A percentile compares a stretch with the other conserved stretches of the same genome.
Conservation (phyloP, 306 rosid species). For the Castanea mollissima region DNA sequence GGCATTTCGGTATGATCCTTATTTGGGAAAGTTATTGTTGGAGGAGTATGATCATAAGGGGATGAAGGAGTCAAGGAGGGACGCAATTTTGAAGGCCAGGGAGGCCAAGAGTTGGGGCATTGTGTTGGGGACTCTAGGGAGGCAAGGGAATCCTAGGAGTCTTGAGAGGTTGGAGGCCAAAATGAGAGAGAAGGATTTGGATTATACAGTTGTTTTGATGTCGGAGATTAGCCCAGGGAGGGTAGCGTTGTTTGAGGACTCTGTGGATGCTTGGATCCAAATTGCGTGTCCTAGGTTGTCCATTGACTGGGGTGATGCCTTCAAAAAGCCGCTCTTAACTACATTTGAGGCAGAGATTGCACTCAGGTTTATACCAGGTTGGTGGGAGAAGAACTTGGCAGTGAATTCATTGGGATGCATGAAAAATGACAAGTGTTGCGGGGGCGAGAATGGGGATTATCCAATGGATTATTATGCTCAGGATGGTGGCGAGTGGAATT, state of each 20-base stretch:
- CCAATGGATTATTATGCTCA: constrained; percentile 95
- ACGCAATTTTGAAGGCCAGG: constrained; percentile 61
- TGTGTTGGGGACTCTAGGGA: constrained; percentile 61
- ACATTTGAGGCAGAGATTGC: constrained; percentile 90
- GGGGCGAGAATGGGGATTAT: constrained; percentile 51
- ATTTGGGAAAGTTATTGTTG: constrained; percentile 70
- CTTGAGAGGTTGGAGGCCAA: constrained; percentile 71
- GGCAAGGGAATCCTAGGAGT: constrained; percentile 94
- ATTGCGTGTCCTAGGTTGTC: constrained; percentile 91
- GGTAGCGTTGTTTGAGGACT: constrained; percentile 66
- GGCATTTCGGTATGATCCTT: constrained; percentile 83
- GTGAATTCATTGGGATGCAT: constrained; percentile 29
- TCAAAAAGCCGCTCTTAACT: constrained; percentile 76
- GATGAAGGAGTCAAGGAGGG: constrained; percentile 70
- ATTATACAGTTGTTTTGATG: constrained; percentile 74
- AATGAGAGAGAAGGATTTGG: constrained; percentile 57
- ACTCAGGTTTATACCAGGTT: constrained; percentile 74
- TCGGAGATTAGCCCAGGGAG: constrained; percentile 83
- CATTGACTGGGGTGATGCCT: constrained; percentile 96
- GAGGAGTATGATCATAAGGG: constrained; percentile 91
- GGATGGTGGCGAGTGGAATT: constrained; percentile 95
- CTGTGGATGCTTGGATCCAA: constrained; percentile 95
- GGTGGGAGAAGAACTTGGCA: constrained; percentile 71
- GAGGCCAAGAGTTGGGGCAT: constrained; percentile 75
- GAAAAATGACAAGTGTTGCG: constrained; percentile 17